Percentiles rank a stretch among this genome's conserved stretches.
Evolutionary conservation across 352 stramenopile species (phyloP).

Genomic region (Phytopythium litorale): DNA sequence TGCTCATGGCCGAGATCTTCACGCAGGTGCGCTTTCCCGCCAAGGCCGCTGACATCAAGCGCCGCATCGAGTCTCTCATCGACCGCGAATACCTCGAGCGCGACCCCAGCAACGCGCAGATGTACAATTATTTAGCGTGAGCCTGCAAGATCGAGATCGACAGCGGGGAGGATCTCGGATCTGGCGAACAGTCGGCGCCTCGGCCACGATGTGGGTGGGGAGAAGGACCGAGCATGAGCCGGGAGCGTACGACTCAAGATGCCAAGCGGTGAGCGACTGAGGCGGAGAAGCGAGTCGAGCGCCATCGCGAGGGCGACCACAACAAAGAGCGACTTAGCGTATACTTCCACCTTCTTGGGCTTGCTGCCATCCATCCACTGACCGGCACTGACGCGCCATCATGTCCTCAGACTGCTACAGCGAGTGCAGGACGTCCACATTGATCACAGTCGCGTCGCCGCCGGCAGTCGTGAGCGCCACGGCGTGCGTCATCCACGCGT

Average conservation of each 20-base stretch:
- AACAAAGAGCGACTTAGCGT: too few species aligned
- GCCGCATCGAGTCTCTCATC: slow-evolving; percentile 88
- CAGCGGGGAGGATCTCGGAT: neutral
- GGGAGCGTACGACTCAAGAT: too few species aligned
- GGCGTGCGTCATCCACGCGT: neutral
- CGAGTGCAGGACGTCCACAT: neutral
- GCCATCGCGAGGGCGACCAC: too few species aligned
- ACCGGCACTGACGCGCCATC: too few species aligned
- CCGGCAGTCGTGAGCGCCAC: neutral
- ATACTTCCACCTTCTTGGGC: too few species aligned
- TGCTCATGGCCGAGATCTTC: slow-evolving; percentile 97
- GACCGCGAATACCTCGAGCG: slow-evolving; percentile 88
- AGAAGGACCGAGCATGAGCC: too few species aligned
- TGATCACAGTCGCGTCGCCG: neutral
- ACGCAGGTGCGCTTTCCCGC: slow-evolving; percentile 89
- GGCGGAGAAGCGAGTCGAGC: too few species aligned
- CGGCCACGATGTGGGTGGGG: too few species aligned
- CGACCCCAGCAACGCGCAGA: slow-evolving; percentile 69
- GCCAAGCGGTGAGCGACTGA: too few species aligned
- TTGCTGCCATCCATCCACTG: too few species aligned
- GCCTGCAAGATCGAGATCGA: neutral
- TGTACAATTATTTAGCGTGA: slow-evolving; percentile 88
- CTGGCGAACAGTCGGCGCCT: too few species aligned
- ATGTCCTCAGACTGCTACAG: neutral
- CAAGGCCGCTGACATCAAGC: slow-evolving; percentile 84